Evolutionary conservation across 2,329 filamentous ascomycete species (phyloP), one percentile per base, ranked within the genome.

Genomic region (Aspergillus alliaceus): DNA sequence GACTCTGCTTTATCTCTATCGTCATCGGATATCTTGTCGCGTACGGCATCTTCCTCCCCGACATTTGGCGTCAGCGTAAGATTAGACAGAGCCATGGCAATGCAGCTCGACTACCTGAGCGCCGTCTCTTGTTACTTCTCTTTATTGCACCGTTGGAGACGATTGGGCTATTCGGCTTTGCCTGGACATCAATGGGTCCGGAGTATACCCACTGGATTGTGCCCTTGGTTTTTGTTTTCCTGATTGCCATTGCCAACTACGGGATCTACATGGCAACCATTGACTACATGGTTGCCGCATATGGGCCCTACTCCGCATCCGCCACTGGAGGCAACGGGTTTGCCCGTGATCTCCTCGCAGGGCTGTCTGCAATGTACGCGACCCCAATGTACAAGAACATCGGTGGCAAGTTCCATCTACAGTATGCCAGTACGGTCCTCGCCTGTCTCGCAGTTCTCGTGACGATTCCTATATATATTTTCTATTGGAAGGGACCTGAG

Each of bases 241-340:
- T 90, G 44, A 86, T 91, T 51, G 89, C 87, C 22, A 86, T 91
- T 51, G 88, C 88, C 54, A 91, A 91, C 66, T 89, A 88, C 57
- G 78, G 83, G 32, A 90, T 90, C 57, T 90, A 90, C 75, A 89
- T 90, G 85, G 86, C 87, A 1, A 90, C 87, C 1, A 89, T 90
- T 61, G 87, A 91, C 72, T 91, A 91, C 75, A 90, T 90, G 84
- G 84, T 90, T 34, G 87, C 86, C 57, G 86, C 88, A 0, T 90
- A 91, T 65, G 89, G 89, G 0, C 84, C 85, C 0, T 91, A 90
- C 69, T 85, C 87, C 2, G 88, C 89, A 1, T 90, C 87, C 0
- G 89, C 89, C 0, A 91, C 89, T 0, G 89, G 89, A 39, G 89
- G 89, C 20, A 91, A 91, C 61, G 89, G 88, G 1, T 90, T 88